These are phyloP conservation scores for Phylloboletellus chloephorus DNA, from an alignment of 1,284 basidiomycete species.

Conservation along the genomic window DNA sequence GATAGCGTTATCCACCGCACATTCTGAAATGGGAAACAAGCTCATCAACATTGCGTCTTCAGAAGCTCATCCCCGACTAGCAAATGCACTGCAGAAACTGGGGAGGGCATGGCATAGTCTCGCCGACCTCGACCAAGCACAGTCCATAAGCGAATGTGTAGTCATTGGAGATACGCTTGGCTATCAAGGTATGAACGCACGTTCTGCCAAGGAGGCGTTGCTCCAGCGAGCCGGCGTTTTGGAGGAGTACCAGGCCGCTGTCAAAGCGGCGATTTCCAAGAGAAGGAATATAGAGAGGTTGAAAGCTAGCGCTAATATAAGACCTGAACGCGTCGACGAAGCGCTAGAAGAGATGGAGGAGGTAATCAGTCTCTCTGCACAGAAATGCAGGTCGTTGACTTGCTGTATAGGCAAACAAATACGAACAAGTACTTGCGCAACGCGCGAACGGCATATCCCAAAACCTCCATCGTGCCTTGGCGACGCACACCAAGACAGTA, in stretches of 20 bases:
- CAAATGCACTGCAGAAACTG: constrained; percentile 75
- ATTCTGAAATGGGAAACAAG: constrained; percentile 86
- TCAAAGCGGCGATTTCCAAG: constrained; percentile 88
- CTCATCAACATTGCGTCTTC: constrained; percentile 83
- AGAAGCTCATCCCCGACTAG: constrained; percentile 77
- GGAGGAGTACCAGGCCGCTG: constrained; percentile 88
- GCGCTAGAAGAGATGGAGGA: constrained; percentile 92
- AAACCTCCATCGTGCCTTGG: constrained; percentile 81
- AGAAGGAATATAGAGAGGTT: constrained; percentile 84
- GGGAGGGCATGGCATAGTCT: constrained; percentile 82
- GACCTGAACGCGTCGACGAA: constrained; percentile 84
- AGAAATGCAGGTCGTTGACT: constrained; percentile 12
- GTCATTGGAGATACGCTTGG: constrained; percentile 87
- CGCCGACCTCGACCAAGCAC: constrained; percentile 79
- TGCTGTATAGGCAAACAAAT: constrained; percentile 67
- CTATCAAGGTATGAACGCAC: constrained; percentile 92
- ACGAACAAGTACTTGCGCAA: constrained; percentile 76
- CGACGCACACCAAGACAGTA: constrained; percentile 76
- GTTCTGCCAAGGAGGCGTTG: constrained; percentile 88
- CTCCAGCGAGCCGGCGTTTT: constrained; percentile 81
- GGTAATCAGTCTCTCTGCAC: constrained; percentile 39
- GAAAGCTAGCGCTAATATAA: constrained; percentile 84
- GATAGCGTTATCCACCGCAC: constrained; percentile 67
- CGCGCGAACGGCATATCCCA: constrained; percentile 87
- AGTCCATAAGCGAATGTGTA: constrained; percentile 87